phyloP scores from a whole-genome alignment of 2,329 filamentous ascomycete genomes.

The Ophiostoma sp. region DNA sequence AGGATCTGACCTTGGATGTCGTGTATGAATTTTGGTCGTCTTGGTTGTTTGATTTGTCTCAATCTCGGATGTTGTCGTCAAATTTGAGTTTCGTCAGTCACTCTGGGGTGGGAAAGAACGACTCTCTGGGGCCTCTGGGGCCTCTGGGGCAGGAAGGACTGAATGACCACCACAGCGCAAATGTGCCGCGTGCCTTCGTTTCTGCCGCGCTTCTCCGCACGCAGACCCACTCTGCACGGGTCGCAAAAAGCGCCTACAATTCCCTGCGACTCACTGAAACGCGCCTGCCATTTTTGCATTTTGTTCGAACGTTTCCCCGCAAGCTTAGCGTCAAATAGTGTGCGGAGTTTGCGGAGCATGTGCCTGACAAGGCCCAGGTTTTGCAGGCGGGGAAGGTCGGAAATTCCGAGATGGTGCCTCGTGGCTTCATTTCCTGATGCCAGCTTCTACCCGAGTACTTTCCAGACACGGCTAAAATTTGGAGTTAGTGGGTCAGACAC shows the following conservation, averaged over 20 bases:
- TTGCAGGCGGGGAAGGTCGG: neutral
- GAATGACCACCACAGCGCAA: too few relatives aligned
- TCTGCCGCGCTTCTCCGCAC: neutral
- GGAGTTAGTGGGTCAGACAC: too few relatives aligned
- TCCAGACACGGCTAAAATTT: too few relatives aligned
- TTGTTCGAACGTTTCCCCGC: neutral
- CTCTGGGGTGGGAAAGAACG: neutral
- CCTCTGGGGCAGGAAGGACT: too few relatives aligned
- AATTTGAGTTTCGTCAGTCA: neutral
- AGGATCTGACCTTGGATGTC: too few relatives aligned
- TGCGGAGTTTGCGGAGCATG: neutral
- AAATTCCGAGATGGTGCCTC: neutral
- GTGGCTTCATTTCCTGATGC: neutral
- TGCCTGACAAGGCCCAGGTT: conserved; percentile 50
- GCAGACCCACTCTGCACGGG: too few relatives aligned
- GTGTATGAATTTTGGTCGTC: too few relatives aligned
- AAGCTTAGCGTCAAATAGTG: neutral
- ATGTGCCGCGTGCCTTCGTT: neutral
- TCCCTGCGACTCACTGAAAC: neutral
- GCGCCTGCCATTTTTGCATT: neutral
- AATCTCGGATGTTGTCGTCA: too few relatives aligned
- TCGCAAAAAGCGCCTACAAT: too few relatives aligned
- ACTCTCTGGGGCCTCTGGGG: neutral
- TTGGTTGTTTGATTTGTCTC: too few relatives aligned
- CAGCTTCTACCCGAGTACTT: neutral